phyloP scores from a whole-genome alignment of 805 yeast genomes.

The Monosporozyma unispora region DNA sequence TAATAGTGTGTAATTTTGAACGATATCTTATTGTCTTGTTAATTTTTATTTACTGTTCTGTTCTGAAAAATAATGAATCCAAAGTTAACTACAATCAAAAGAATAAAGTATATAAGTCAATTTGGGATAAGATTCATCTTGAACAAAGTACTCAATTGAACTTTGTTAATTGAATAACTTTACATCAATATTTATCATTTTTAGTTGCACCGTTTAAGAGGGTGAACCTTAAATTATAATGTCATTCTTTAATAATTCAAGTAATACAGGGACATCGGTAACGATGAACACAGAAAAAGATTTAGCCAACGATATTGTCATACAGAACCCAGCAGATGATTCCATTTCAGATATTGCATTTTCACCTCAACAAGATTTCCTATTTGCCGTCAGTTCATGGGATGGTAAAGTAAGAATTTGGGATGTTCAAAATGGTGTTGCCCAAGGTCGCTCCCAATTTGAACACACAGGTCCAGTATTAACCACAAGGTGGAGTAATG shows the following conservation, averaged over 20 bases:
- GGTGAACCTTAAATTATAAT: not conserved
- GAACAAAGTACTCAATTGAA: not conserved
- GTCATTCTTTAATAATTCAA: not conserved
- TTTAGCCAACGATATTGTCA: conserved; percentile 57
- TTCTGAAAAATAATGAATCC: not conserved
- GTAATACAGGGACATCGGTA: conserved; percentile 10
- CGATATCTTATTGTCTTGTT: not conserved
- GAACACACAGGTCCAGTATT: conserved; percentile 88
- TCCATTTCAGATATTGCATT: conserved; percentile 76
- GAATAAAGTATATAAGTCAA: not conserved
- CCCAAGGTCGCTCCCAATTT: conserved; percentile 81
- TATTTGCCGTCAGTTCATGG: conserved; percentile 80
- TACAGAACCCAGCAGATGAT: conserved; percentile 85
- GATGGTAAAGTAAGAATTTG: conserved; percentile 90
- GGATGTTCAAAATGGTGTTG: conserved; percentile 71
- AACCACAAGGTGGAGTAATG: conserved; percentile 70
- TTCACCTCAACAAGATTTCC: conserved; percentile 74
- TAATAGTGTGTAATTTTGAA: not conserved
- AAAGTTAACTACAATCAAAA: not conserved
- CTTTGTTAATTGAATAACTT: not conserved
- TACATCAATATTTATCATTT: not conserved
- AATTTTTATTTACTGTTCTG: not conserved
- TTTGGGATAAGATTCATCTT: not conserved
- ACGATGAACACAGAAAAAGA: conserved; percentile 28
- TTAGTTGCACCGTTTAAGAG: not conserved